Percentiles rank a stretch among this genome's conserved stretches.
Conservation (phyloP, 2,329 filamentous ascomycete genomes). For the Ophiostoma populinum region DNA sequence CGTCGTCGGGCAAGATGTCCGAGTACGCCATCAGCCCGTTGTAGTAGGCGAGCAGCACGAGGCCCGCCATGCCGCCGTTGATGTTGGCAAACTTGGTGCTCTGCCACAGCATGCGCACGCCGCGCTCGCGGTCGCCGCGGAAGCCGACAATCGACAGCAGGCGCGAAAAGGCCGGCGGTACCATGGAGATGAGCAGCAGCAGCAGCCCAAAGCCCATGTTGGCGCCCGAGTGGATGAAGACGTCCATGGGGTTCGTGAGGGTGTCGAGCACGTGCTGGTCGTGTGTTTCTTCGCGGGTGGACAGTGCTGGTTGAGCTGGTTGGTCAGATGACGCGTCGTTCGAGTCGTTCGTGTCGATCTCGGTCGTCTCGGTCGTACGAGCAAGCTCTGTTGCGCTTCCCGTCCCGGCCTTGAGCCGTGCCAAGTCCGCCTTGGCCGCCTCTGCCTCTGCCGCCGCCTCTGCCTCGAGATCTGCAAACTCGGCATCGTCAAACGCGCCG, state of each 20-base stretch:
- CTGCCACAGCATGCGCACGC: slow-evolving; percentile 77
- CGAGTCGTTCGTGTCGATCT: not conserved
- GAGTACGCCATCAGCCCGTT: slow-evolving; percentile 73
- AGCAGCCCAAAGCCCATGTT: slow-evolving; percentile 84
- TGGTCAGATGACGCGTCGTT: not conserved
- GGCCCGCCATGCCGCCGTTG: slow-evolving; percentile 76
- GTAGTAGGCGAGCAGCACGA: slow-evolving; percentile 72
- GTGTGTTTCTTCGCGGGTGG: too few species aligned
- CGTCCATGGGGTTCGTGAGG: slow-evolving; percentile 60
- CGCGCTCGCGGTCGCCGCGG: slow-evolving; percentile 68
- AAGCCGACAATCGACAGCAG: slow-evolving; percentile 83
- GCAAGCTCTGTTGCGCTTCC: not conserved
- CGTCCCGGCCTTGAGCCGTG: not conserved
- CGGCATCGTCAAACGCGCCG: slow-evolving; percentile 20
- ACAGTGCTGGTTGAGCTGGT: not conserved
- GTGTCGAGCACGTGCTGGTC: slow-evolving; percentile 35
- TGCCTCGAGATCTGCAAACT: slow-evolving; percentile 16
- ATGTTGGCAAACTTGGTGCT: slow-evolving; percentile 73
- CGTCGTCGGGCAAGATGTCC: slow-evolving; percentile 60
- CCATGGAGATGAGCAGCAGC: slow-evolving; percentile 74
- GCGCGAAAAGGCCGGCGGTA: slow-evolving; percentile 78
- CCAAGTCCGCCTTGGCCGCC: not conserved
- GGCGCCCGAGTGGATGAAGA: slow-evolving; percentile 76
- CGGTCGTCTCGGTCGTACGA: not conserved
- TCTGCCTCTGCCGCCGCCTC: slow-evolving; percentile 14